phyloP scores from a whole-genome alignment of 345 rosid species.

The Rhodamnia rubescens region DNA sequence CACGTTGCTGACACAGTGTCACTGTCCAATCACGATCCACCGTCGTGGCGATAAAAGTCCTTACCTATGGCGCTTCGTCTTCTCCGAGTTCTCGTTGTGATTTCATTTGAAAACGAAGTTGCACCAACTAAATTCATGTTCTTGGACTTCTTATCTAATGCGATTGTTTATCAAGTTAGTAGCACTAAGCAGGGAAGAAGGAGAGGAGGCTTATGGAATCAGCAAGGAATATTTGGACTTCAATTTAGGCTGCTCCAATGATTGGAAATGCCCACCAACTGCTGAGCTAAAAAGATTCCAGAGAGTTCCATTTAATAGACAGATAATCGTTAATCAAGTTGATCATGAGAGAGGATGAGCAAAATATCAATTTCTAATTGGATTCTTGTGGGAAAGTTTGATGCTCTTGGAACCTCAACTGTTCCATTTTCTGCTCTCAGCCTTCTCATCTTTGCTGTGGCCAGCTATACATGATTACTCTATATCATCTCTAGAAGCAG shows the following conservation, averaged over 20 bases:
- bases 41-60: not conserved
- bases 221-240: not conserved
- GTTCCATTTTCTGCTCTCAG: not conserved
- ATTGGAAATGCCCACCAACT: conserved; percentile 4
- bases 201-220: not conserved
- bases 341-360: not conserved
- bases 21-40: not conserved
- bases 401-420: not conserved
- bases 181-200: not conserved
- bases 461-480: not conserved
- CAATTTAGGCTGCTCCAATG: not conserved
- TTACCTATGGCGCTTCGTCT: not conserved
- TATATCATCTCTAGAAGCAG: not conserved
- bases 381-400: not conserved
- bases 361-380: not conserved
- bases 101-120: not conserved
- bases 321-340: not conserved
- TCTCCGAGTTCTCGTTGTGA: not conserved
- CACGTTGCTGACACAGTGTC: not conserved
- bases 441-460: not conserved
- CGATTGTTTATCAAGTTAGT: not conserved
- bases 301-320: not conserved
- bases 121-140: not conserved
- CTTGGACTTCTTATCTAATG: not conserved
- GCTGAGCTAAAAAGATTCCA: conserved; percentile 1